Evolutionary conservation across 192 early-diverging fungal species (phyloP).

Genomic region (Lobulomyces angularis): DNA sequence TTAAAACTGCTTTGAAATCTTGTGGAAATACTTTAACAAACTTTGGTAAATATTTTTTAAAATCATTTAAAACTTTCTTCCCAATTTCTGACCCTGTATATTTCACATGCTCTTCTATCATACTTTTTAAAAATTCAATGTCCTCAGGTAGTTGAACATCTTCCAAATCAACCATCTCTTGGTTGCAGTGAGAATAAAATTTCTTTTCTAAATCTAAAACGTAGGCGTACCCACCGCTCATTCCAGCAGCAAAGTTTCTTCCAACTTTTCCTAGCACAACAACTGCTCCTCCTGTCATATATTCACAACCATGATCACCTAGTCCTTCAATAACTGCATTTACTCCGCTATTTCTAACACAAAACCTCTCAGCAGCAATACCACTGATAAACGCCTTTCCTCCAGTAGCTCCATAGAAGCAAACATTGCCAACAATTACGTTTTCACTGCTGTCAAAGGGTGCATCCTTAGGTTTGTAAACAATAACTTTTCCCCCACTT

Average conservation of each 20-base stretch:
- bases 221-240: constrained; percentile 96
- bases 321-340: constrained; percentile 88
- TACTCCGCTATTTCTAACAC: constrained; percentile 96
- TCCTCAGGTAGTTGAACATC: constrained; percentile 66
- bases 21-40: constrained; percentile 89
- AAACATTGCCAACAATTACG: constrained; percentile 92
- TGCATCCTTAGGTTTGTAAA: constrained; percentile 76
- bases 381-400: constrained; percentile 87
- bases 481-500: constrained; percentile 78
- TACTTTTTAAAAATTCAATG: constrained; percentile 54
- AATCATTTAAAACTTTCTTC: constrained; percentile 54
- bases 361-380: constrained; percentile 93
- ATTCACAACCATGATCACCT: constrained; percentile 98
- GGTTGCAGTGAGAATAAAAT: constrained; percentile 68
- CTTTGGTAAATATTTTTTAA: constrained; percentile 55
- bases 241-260: constrained; percentile 97
- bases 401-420: constrained; percentile 90
- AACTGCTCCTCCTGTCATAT: constrained; percentile 96
- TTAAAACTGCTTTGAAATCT: constrained; percentile 78
- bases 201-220: constrained; percentile 57
- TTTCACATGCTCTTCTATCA: constrained; percentile 69
- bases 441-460: constrained; percentile 74
- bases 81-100: constrained; percentile 73
- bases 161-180: constrained; percentile 83
- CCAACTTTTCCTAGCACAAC: constrained; percentile 80